Base-by-base conservation (phyloP, 331 rosid genomes). In the Quercus lobata region DNA sequence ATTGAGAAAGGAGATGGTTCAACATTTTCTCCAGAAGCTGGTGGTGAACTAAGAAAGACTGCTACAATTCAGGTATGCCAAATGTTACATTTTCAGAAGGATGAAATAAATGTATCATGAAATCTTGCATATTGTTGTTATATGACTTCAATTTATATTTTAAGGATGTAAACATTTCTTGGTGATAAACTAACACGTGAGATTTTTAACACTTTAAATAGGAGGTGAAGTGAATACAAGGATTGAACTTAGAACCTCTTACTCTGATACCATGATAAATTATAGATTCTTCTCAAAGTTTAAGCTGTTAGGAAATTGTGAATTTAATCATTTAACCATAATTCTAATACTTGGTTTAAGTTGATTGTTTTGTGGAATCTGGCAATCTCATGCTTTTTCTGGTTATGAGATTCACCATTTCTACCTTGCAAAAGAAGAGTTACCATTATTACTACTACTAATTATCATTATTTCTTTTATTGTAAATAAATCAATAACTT, bases 1-100 rank as follows among this genome's bases (percentile, higher is more conserved):
- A 77, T 94, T 78, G 97, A 90, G 86, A 92, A 91, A 83, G 94
- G 84, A 84, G 97, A 92, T 66, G 94, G 91, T 81, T 91, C 97
- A 56, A 70, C 93, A 41, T 92, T 94, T 92, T 84, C 97, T 76
- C 93, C 96, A 21, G 86, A 83, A 84, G 82, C 85, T 70, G 90
- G 92, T 10, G 98, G 98, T 79, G 97, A 92, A 81, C 32, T 77
- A 72, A 92, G 89, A 85, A 91, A 84, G 80, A 88, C 87, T 75
- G 97, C 92, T 62, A 90, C 82, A 54, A 80, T 92, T 81, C 95
- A 92, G 97, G 98, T 94, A 79, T 57, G 30, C 57, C 12, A 62
- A 72, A 74, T n/a, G 49, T 75, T 58, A 16, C 34, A 61, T 27
- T 79, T 78, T 21, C 62, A 7, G 52, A 57, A 21, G 18, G 53